Base-by-base conservation (phyloP, 495 filamentous ascomycete genomes). In the Chaetomidium leptoderma region DNA sequence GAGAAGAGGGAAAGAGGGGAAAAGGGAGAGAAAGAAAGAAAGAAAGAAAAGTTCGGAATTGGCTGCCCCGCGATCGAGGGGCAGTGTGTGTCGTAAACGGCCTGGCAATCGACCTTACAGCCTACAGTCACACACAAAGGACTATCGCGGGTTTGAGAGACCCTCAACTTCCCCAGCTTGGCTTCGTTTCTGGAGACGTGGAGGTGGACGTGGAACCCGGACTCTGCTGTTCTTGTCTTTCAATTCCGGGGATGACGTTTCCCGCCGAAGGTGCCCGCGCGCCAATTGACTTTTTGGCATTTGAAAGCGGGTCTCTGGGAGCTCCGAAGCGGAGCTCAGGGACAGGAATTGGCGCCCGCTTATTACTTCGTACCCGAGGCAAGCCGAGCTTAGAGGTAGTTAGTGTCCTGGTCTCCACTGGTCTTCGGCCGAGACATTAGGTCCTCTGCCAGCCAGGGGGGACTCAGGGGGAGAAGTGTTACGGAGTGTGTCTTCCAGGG, bases 211-310 rank as follows among this genome's bases (percentile, higher is more conserved):
- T 44, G 19, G 39, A 24, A 9, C 19, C 6, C 23, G 6, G 19
- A 0, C 42, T 19, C 9, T 7, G 46, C 13, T 49, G 33, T 5
- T 32, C 17, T 14, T 44, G 17, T 53, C 49, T 48, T 36, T 54
- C 17, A 19, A 14, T 36, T 17, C 24, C 6, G n/a, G 24, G 4
- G 55, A 68, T 70, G 65, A 70, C 67, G 67, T 70, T 62, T 53
- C 23, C 48, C 49, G 44, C 42, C 40, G 46, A 53, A 19, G 8
- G 8, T 39, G 17, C 39, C 39, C 26, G 14, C 37, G 37, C 37
- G 27, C 67, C 67, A 70, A 66, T 70, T 17, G 49, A 56, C 27
- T 32, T 36, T 46, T 50, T 61, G 50, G 50, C 59, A 70, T 68
- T 70, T 66, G 63, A 66, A 61, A 57, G 46, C 39, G 26, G 53